A percentile compares a stretch with the other conserved stretches of the same genome.
Evolutionary conservation across 1,284 basidiomycete genomes (phyloP).

Genomic region (Ustilago curta): DNA sequence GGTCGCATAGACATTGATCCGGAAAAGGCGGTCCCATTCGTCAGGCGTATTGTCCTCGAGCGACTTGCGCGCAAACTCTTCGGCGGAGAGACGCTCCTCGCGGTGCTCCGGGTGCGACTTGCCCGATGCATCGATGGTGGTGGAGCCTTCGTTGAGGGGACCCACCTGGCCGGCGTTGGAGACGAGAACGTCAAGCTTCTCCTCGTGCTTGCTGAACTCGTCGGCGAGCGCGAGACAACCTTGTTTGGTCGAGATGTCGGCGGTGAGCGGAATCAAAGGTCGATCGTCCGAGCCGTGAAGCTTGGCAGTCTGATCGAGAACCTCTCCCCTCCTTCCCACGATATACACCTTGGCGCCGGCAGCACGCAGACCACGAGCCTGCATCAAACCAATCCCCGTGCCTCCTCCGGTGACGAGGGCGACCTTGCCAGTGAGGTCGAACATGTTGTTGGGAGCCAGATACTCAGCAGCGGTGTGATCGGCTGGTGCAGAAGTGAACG

Average conservation of each 20-base stretch:
- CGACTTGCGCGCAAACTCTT: conserved; percentile 44
- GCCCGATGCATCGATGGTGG: conserved; percentile 41
- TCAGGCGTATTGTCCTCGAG: conserved; percentile 55
- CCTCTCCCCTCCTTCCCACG: conserved; percentile 48
- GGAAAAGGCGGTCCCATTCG: conserved; percentile 58
- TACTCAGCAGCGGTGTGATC: conserved; percentile 27
- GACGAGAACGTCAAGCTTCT: conserved; percentile 51
- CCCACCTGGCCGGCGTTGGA: conserved; percentile 53
- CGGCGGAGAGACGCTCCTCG: conserved; percentile 28
- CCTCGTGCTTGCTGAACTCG: conserved; percentile 45
- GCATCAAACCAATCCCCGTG: conserved; percentile 80
- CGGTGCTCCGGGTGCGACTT: conserved; percentile 52
- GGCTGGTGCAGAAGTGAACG: conserved; percentile 33
- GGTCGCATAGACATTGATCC: conserved; percentile 47
- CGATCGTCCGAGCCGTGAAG: conserved; percentile 41
- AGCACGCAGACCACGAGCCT: conserved; percentile 78
- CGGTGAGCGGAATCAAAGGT: conserved; percentile 39
- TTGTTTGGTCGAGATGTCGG: conserved; percentile 46
- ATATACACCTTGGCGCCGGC: conserved; percentile 84
- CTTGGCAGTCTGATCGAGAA: conserved; percentile 50
- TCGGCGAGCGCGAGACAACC: conserved; percentile 40
- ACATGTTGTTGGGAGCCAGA: conserved; percentile 29
- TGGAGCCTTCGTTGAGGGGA: conserved; percentile 52
- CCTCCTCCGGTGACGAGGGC: conserved; percentile 84
- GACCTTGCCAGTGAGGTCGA: conserved; percentile 70